Base-by-base conservation (phyloP, 2,329 filamentous ascomycete genomes). In the Colletotrichum tropicicola region DNA sequence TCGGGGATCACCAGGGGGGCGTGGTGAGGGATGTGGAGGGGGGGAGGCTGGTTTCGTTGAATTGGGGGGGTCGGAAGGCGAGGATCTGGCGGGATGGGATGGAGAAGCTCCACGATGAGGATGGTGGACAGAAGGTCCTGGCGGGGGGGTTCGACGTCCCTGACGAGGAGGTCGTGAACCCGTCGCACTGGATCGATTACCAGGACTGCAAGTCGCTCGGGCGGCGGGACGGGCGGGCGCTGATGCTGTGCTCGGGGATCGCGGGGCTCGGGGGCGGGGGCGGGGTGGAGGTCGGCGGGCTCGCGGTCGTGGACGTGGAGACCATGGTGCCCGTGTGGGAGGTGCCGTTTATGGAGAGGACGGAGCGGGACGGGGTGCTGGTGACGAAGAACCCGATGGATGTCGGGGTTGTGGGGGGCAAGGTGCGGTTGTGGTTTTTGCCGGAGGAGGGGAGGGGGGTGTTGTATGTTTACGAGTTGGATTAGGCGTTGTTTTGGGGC, bases 181-280 rank as follows among this genome's bases (percentile, higher is more conserved):
- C 80, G 0, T 78, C 73, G 35, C 77, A 81, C 68, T 84, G 78
- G 70, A 70, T 81, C 58, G 83, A 84, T 64, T 84, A 84, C 68
- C 82, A 85, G 70, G 83, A 85, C 74, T 85, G 82, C 73, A 85
- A 85, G 68, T 84, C 79, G 70, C 73, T 85, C 1, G 83, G 82
- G 4, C 65, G 72, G 6, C 80, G 80, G 49, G 68, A 68, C n/a
- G 70, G 65, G n/a, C 74, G 75, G 37, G 74, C 77, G 13, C 71
- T 84, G 9, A 83, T 83, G 81, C 74, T 85, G 13, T 84, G 82
- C 66, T 79, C 79, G 0, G 82, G 83, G 1, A 78, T 84, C 7
- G 77, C 80, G 5, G 77, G 73, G 4, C 61, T 82, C 12, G 63
- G 64, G 17, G 58, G 65, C 12, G 71, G 65, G 5, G 72, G 65